These are phyloP conservation scores for Talaromyces borbonicus DNA, from an alignment of 495 filamentous ascomycete species.

Conservation along the genomic window DNA sequence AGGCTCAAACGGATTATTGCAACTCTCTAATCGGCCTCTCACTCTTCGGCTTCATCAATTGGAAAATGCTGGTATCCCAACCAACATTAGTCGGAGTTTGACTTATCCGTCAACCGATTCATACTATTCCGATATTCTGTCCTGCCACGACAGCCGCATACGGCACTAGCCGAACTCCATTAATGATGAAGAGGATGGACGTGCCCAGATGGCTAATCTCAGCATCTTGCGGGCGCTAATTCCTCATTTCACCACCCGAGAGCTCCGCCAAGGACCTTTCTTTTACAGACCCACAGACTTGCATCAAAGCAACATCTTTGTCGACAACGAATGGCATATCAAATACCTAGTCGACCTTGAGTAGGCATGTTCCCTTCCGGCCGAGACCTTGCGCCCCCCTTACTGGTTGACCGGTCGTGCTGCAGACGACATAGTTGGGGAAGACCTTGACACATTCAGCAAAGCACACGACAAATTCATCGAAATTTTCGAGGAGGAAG, in stretches of 20 bases:
- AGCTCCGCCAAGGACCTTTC: constrained; percentile 15
- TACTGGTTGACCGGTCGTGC: constrained; percentile 21
- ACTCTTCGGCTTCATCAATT: constrained; percentile 13
- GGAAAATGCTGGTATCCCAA: constrained; percentile 27
- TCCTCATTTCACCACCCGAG: constrained; percentile 16
- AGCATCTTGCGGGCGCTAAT: constrained; percentile 20
- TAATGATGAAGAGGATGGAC: constrained; percentile 16
- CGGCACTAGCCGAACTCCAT: constrained; percentile 24
- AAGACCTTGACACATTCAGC: no score
- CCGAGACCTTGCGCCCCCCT: constrained; percentile 17
- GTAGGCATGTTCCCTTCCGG: constrained; percentile 19
- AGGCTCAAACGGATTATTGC: constrained; percentile 12
- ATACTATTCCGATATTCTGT: constrained; percentile 22
- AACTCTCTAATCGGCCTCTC: constrained; percentile 16
- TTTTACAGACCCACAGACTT: constrained; percentile 17
- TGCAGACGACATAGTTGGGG: no score
- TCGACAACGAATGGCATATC: constrained; percentile 16
- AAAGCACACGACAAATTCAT: no score
- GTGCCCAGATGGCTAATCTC: constrained; percentile 18
- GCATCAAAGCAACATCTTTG: constrained; percentile 20
- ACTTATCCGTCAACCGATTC: constrained; percentile 23
- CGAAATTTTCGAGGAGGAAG: no score
- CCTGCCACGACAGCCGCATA: constrained; percentile 21
- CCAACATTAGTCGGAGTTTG: constrained; percentile 17
- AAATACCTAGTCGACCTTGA: constrained; percentile 20